Percentiles rank a stretch among this genome's conserved stretches.
These are phyloP conservation scores for Colletotrichum filicis DNA, from an alignment of 2,329 filamentous ascomycete species.

Conservation along the genomic window DNA sequence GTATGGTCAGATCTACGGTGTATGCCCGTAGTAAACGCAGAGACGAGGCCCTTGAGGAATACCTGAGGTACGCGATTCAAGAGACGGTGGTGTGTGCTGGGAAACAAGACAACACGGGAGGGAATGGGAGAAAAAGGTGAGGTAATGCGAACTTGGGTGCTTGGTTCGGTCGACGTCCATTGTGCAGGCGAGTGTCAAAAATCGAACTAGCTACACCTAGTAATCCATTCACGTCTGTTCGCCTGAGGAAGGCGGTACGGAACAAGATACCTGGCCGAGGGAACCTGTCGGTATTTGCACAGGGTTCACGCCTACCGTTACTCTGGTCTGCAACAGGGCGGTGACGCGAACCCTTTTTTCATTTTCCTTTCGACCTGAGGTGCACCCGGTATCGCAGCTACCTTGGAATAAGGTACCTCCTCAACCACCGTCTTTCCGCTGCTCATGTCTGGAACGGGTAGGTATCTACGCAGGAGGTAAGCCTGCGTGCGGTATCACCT, in stretches of 20 bases:
- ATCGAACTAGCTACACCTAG: constrained; percentile 15
- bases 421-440: background rate
- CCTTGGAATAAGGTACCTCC: background rate
- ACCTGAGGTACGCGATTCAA: background rate
- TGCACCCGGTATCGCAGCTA: background rate
- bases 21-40: background rate
- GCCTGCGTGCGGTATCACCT: background rate
- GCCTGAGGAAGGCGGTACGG: constrained; percentile 10
- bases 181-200: constrained; percentile 25
- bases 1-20: constrained; percentile 13
- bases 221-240: background rate
- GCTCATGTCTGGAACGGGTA: background rate
- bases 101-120: constrained; percentile 19
- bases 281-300: constrained; percentile 21
- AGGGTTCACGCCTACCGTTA: constrained; percentile 2
- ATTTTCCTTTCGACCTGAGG: background rate
- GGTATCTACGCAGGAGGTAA: background rate
- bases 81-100: constrained; percentile 28
- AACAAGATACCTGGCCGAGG: background rate
- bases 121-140: constrained; percentile 15
- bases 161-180: constrained; percentile 32
- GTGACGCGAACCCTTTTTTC: constrained; percentile 21
- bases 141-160: constrained; percentile 31
- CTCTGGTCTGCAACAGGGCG: constrained; percentile 20
- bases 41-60: constrained; percentile 8